Evolutionary conservation across 202 grass and related monocot species (phyloP).

Genomic region (Zizania palustris): DNA sequence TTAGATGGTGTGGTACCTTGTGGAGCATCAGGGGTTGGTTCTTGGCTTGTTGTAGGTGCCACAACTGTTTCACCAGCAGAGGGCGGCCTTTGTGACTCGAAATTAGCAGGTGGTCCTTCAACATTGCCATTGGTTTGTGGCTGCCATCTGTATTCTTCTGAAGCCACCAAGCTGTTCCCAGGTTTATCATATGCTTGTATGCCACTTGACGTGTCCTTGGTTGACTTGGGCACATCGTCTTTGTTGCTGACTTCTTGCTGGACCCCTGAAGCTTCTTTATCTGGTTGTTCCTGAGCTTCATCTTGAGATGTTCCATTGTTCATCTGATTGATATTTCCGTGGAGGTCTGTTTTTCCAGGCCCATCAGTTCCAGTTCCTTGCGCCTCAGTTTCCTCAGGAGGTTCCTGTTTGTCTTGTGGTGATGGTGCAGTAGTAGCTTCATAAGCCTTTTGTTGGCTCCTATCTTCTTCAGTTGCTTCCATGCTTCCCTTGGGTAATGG

Average conservation of each 20-base stretch:
- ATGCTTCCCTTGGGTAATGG: slow-evolving; percentile 20
- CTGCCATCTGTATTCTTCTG: no score
- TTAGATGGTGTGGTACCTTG: no score
- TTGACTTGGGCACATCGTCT: slow-evolving; percentile 4
- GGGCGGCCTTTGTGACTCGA: no score
- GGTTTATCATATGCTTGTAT: slow-evolving; percentile 2
- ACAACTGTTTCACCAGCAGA: no score
- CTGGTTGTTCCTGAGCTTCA: slow-evolving; percentile 16
- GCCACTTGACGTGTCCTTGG: slow-evolving; percentile 1
- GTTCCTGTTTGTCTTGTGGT: slow-evolving; percentile 2
- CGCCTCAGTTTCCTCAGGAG: slow-evolving; percentile 27
- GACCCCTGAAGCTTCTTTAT: neutral
- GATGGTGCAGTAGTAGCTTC: slow-evolving; percentile 10
- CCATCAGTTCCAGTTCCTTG: slow-evolving; percentile 3
- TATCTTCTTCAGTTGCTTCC: slow-evolving; percentile 5
- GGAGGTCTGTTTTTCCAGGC: neutral
- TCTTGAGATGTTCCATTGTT: slow-evolving; percentile 35
- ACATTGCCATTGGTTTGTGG: no score
- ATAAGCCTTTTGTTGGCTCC: slow-evolving; percentile 1
- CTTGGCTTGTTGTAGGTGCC: no score
- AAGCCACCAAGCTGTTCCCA: no score
- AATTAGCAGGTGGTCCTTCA: no score
- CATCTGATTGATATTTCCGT: slow-evolving; percentile 17
- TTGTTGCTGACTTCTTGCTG: neutral
- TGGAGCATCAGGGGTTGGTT: no score